Evolutionary conservation across 2,329 filamentous ascomycete species (phyloP).

Genomic region (Clarireedia monteithiana): DNA sequence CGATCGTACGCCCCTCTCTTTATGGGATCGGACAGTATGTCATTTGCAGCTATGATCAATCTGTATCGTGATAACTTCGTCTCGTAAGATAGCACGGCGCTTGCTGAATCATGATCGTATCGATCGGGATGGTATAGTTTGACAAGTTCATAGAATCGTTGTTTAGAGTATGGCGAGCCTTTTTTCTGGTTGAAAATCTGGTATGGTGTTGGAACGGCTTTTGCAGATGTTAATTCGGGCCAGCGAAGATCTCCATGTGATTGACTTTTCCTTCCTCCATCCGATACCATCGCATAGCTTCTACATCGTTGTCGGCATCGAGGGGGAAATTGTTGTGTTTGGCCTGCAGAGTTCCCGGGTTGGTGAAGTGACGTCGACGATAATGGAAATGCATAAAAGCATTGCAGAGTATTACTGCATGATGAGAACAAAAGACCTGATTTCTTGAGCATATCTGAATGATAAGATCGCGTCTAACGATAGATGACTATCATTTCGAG

Average conservation of each 20-base stretch:
- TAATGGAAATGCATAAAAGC: constrained; percentile 30
- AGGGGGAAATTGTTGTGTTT: constrained; percentile 3
- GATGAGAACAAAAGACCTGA: constrained; percentile 31
- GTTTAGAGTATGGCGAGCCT: constrained; percentile 69
- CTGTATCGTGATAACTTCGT: constrained; percentile 82
- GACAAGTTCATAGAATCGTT: constrained; percentile 80
- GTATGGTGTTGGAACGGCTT: constrained; percentile 60
- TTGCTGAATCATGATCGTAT: constrained; percentile 32
- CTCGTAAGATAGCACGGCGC: constrained; percentile 45
- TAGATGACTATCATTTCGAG: neutral
- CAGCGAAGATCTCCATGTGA: constrained; percentile 23
- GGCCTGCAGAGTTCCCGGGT: neutral
- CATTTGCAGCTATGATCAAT: constrained; percentile 78
- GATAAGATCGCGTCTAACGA: neutral
- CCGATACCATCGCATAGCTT: constrained; percentile 31
- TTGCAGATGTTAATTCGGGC: constrained; percentile 26
- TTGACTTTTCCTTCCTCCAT: constrained; percentile 31
- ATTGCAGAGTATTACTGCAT: constrained; percentile 20
- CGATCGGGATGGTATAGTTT: constrained; percentile 94
- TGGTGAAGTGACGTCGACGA: constrained; percentile 26
- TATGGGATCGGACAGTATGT: constrained; percentile 73
- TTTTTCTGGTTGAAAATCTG: constrained; percentile 64
- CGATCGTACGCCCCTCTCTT: constrained; percentile 77
- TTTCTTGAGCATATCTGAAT: constrained; percentile 38
- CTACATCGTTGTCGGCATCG: constrained; percentile 21